Base-by-base conservation (phyloP, 768 basidiomycete species). In the Lactarius trivialis region DNA sequence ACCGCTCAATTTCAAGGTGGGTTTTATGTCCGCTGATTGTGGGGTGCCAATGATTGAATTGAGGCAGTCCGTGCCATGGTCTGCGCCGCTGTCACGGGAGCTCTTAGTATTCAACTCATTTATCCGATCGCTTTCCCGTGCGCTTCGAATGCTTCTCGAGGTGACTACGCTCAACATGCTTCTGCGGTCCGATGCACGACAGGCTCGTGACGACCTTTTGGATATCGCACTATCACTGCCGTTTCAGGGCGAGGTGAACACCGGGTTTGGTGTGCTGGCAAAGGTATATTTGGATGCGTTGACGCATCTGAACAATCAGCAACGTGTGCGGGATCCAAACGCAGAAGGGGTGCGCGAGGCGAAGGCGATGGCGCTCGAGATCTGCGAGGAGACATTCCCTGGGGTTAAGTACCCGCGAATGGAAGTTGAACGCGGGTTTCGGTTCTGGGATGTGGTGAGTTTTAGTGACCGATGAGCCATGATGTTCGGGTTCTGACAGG, bases 91-190 rank as follows among this genome's bases (percentile, higher is more conserved):
- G 54, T 98, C 96, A 68, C 89, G 97, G 64, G 96, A 98, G 74
- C 78, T 99, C 63, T 80, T 99, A 55, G 94, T 97, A 64, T 99
- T 98, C 83, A 99, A 99, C 79, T 93, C 94, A 53, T 98, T 98
- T 73, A 86, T 97, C 70, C 87, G 92, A 56, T 90, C 92, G 55
- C 78, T 98, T 64, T 90, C 93, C 60, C 88, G 94, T 62, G 90
- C 94, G 32, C 79, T 98, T 62, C 85, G 97, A 65, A 89, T 89
- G 61, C 79, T 98, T 68, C 76, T 97, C 65, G 97, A 99, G 75
- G 88, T 94, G 61, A 86, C 91, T 45, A 86, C 91, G 63, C 76
- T 97, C 70, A 97, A 97, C 76, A 91, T 98, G 87, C 79, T 99
- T 36, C 79, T 99, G 28, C 88, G 92, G 30, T 85, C 83, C 33